phyloP scores from a whole-genome alignment of 1,284 basidiomycete species.

The Wolfiporia cocos region DNA sequence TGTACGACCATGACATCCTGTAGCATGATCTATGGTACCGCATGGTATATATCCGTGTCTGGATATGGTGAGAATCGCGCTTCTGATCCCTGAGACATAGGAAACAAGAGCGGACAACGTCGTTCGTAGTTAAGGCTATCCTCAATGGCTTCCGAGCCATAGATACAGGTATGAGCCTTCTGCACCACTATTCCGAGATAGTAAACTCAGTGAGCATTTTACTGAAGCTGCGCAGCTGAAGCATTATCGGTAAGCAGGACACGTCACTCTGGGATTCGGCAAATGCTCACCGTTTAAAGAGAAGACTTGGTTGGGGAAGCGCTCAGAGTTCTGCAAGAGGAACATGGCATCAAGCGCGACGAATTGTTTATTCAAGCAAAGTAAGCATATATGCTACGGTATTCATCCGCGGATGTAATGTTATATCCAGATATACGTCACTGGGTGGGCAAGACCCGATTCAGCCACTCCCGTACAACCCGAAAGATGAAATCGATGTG shows the following conservation, averaged over 20 bases:
- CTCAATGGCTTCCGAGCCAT: constrained; percentile 72
- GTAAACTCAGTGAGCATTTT: too few species aligned
- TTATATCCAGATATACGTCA: constrained; percentile 54
- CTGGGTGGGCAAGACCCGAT: constrained; percentile 63
- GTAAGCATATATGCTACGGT: constrained; percentile 28
- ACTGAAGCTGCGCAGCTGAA: constrained; percentile 72
- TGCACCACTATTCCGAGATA: too few species aligned
- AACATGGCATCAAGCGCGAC: constrained; percentile 31
- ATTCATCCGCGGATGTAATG: not conserved
- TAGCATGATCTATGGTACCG: constrained; percentile 64
- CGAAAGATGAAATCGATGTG: constrained; percentile 40
- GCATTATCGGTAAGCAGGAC: constrained; percentile 53
- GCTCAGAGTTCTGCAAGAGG: constrained; percentile 33
- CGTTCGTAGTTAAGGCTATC: constrained; percentile 66
- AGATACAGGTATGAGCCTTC: constrained; percentile 56
- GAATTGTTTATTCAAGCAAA: constrained; percentile 59
- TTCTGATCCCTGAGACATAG: constrained; percentile 25
- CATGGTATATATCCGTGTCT: constrained; percentile 67
- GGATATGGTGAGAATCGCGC: constrained; percentile 33
- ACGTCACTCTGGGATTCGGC: not conserved
- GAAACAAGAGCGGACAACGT: constrained; percentile 69
- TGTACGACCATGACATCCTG: constrained; percentile 4
- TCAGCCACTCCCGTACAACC: constrained; percentile 70
- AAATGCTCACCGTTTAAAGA: too few species aligned
- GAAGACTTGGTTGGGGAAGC: constrained; percentile 78